Conservation (phyloP, 805 yeast genomes). For the Yamadazyma laniorum region DNA sequence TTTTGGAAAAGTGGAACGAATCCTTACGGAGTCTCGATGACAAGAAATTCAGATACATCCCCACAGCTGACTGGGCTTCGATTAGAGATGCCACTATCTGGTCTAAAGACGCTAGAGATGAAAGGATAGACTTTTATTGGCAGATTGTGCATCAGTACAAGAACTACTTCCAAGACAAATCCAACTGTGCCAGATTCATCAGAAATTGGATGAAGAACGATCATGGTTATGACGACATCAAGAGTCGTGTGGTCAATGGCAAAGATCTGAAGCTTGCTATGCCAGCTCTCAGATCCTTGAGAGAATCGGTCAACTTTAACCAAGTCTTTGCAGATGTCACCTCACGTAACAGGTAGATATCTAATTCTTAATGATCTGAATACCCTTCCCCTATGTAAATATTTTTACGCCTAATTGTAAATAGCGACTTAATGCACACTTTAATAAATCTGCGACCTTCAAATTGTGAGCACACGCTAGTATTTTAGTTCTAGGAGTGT, state of each 20-base stretch:
- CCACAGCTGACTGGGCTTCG: constrained; percentile 84
- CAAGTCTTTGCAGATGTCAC: not conserved
- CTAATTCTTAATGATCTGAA: too few relatives aligned
- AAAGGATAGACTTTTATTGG: constrained; percentile 54
- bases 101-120: constrained; percentile 34
- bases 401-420: not conserved
- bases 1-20: constrained; percentile 56
- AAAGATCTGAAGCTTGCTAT: constrained; percentile 2
- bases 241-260: constrained; percentile 18
- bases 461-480: too few relatives aligned
- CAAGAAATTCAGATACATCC: constrained; percentile 59
- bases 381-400: constrained; percentile 2
- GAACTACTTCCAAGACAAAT: constrained; percentile 39
- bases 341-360: too few relatives aligned
- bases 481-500: too few relatives aligned
- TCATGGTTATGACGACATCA: constrained; percentile 10
- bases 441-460: too few relatives aligned
- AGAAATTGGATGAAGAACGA: constrained; percentile 24
- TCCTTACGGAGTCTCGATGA: constrained; percentile 48
- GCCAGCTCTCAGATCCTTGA: constrained; percentile 26
- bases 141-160: constrained; percentile 50
- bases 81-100: constrained; percentile 71
- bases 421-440: too few relatives aligned
- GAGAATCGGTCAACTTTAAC: constrained; percentile 27
- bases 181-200: constrained; percentile 29